Evolutionary conservation across 345 rosid species (phyloP), one percentile per base, ranked within the genome.

Genomic region (Salix dunnii): DNA sequence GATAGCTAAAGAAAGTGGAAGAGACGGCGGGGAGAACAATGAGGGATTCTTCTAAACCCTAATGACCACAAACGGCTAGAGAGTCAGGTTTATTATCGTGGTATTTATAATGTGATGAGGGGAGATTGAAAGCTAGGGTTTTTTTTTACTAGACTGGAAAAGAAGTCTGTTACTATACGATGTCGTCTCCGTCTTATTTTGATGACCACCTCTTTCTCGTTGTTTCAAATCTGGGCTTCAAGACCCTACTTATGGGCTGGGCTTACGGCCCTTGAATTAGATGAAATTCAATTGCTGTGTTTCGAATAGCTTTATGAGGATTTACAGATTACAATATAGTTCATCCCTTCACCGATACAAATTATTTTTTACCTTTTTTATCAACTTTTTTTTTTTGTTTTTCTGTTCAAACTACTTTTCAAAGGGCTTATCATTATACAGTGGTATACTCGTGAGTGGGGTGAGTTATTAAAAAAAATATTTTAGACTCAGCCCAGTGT

Each of bases 111-210:
- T 21, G 14, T 23, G 25, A 33, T 16, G 3, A 5, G 13, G 38
- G 20, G 46, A 31, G 21, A 55, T 30, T n/a, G 74, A n/a, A 71
- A 20, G 43, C 63, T 49, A 71, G 74, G 74, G 74, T 48, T 71
- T 71, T 55, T 8, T 53, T 9, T 55, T 55, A 55, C 62, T n/a
- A 55, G 4, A 10, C 62, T n/a, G 4, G 28, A n/a, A 9, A 23
- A 53, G 10, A 53, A 55, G 62, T n/a, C 5, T 8, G 62, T 27
- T 3, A 21, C 3, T 0, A 55, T n/a, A 55, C 28, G 62, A 55
- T 9, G 28, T 2, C 62, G 62, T 4, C 62, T n/a, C 13, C 27
- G 14, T 27, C 28, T 55, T 55, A 3, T n/a, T 53, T 21, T 55
- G 28, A 9, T n/a, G 11, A 55, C 14, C 27, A 11, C n/a, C 62